These are phyloP conservation scores for Amylocystis lapponica DNA, from an alignment of 768 basidiomycete genomes.

Conservation along the genomic window DNA sequence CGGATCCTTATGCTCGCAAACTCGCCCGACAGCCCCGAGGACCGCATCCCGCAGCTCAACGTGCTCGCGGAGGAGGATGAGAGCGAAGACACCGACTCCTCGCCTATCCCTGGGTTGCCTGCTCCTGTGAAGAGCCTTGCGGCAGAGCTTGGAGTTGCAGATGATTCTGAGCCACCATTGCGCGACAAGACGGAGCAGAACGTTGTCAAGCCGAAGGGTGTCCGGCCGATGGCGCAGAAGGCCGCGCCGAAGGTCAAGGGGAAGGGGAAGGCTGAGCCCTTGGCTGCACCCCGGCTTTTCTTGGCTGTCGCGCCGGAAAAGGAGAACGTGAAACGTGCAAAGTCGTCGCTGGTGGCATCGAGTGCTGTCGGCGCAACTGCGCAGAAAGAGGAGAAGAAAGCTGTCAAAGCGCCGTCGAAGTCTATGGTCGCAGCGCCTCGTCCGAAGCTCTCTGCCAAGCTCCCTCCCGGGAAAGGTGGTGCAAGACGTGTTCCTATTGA, in stretches of 20 bases:
- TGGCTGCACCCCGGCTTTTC: conserved; percentile 5
- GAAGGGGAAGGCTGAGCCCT: conserved; percentile 25
- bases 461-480: conserved; percentile 32
- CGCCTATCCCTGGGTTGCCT: conserved; percentile 7
- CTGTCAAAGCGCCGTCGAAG: conserved; percentile 1
- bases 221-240: conserved; percentile 15
- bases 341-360: conserved; percentile 4
- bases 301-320: conserved; percentile 19
- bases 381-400: conserved; percentile 1
- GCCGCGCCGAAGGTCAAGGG: conserved; percentile 34
- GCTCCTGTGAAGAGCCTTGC: conserved; percentile 22
- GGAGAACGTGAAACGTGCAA: conserved; percentile 22
- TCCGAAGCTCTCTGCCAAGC: conserved; percentile 4
- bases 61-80: conserved; percentile 16
- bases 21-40: conserved; percentile 31
- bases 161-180: conserved; percentile 36
- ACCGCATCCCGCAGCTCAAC: conserved; percentile 9
- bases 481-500: conserved; percentile 64
- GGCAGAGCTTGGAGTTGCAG: conserved; percentile 37
- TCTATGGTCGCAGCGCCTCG: conserved; percentile 6
- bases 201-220: conserved; percentile 8
- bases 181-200: conserved; percentile 45
- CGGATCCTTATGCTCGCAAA: conserved; percentile 69
- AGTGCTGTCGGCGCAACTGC: neutral
- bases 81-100: conserved; percentile 10